Evolutionary conservation across 139 green algal species (phyloP), one percentile per base, ranked within the genome.

Genomic region (Nannochloris sp.): DNA sequence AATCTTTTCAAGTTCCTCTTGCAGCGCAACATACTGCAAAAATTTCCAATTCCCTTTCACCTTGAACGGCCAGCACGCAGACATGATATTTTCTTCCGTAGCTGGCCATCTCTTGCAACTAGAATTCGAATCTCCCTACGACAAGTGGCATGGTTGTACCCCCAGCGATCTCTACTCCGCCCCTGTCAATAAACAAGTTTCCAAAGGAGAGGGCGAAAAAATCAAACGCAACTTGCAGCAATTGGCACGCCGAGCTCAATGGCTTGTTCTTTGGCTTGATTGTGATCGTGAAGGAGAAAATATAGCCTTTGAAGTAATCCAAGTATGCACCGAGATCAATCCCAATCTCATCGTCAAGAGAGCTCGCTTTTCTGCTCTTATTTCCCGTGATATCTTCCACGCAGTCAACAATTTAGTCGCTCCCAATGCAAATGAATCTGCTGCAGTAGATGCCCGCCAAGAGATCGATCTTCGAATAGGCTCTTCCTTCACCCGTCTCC

Each of bases 271-370:
- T 47, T 99, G 94, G 94, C 84, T 99, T 65, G 94, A 99, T 71
- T 98, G 94, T 69, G 94, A 99, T 65, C 51, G 94, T 2, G 94
- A 99, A 73, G 94, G 94, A 2, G 94, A 99, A 71, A 96, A 97
- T 79, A 99, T 99, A 65, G 80, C 86, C 4, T 99, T 95, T 68
- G 94, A 99, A 83, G 92, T 98, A 9, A 78, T 95, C 15, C 51
- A 84, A n/a, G 87, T 95, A 14, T 96, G 90, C 72, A 36, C 54
- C 8, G 60, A 55, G 23, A 82, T 67, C 32, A 96, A 95, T 71
- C 75, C 78, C 2, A 68, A 78, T 4, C 69, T 96, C 34, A 32
- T 53, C 4, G 75, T 96, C 13, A 74, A 77, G 42, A 82, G 94
- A 15, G 94, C 94, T 1, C 78, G 85, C 30, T 99, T 99, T 77